A percentile compares a stretch with the other conserved stretches of the same genome.
Evolutionary conservation across 2,329 filamentous ascomycete genomes (phyloP).

Genomic region (Penicillium sp.): DNA sequence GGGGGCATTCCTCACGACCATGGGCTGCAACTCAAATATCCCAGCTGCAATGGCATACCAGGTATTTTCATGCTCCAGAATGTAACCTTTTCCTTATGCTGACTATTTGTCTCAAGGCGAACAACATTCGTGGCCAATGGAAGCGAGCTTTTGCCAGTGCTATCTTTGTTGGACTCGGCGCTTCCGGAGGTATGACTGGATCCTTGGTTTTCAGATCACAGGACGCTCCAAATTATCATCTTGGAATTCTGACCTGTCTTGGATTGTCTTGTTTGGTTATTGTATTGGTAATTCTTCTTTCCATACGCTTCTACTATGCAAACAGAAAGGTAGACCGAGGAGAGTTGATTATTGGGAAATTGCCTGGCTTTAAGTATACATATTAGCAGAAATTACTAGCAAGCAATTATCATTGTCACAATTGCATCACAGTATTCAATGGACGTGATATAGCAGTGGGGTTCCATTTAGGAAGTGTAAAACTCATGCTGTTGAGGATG

Average conservation of each 20-base stretch:
- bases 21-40: slow-evolving; percentile 31
- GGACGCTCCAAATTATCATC: slow-evolving; percentile 12
- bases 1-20: slow-evolving; percentile 31
- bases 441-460: no score
- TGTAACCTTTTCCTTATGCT: not conserved
- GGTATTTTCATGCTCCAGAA: not conserved
- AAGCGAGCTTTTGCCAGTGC: slow-evolving; percentile 25
- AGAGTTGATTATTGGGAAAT: slow-evolving; percentile 34
- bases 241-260: slow-evolving; percentile 14
- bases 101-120: slow-evolving; percentile 17
- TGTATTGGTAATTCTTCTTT: slow-evolving; percentile 24
- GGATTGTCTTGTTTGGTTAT: slow-evolving; percentile 20
- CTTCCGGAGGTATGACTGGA: slow-evolving; percentile 12
- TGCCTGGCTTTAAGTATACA: slow-evolving; percentile 36
- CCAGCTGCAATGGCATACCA: slow-evolving; percentile 33
- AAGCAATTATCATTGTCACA: no score
- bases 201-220: slow-evolving; percentile 15
- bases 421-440: no score
- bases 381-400: not conserved
- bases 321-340: slow-evolving; percentile 36
- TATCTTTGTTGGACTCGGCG: slow-evolving; percentile 18
- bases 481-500: no score
- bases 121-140: slow-evolving; percentile 33
- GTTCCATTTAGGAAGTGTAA: no score
- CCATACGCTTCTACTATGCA: slow-evolving; percentile 28